phyloP scores from a whole-genome alignment of 805 yeast species.

The Wickerhamiella cacticola region DNA sequence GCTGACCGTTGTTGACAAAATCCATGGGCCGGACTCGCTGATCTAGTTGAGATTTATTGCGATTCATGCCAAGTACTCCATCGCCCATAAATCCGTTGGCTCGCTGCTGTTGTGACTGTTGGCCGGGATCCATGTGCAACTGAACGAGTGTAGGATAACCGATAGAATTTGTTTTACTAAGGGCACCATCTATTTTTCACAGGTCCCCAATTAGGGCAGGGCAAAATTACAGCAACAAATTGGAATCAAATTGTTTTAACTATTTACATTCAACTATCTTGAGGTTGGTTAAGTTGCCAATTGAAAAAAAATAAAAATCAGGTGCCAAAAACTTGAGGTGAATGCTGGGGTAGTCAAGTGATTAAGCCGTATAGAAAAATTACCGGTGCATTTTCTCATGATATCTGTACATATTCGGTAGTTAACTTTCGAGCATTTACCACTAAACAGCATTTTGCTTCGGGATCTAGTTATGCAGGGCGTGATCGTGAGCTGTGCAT shows the following conservation, averaged over 20 bases:
- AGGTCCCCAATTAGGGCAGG: background rate
- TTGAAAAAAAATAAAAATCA: background rate
- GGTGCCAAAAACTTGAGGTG: too few relatives aligned
- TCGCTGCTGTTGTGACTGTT: slow-evolving; percentile 4
- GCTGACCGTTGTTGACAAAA: slow-evolving; percentile 6
- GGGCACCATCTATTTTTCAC: background rate
- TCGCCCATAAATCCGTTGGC: slow-evolving; percentile 8
- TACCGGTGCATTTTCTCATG: too few relatives aligned
- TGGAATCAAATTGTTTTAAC: background rate
- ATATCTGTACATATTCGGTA: too few relatives aligned
- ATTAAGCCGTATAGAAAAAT: too few relatives aligned
- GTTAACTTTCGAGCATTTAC: too few relatives aligned
- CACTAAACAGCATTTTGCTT: too few relatives aligned
- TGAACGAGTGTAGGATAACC: background rate
- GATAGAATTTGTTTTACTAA: slow-evolving; percentile 8
- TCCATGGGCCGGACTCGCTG: slow-evolving; percentile 5
- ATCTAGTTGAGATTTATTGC: background rate
- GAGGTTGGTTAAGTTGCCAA: too few relatives aligned
- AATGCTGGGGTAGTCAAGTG: too few relatives aligned
- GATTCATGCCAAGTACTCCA: slow-evolving; percentile 1
- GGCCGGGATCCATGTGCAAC: slow-evolving; percentile 8
- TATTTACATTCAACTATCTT: background rate
- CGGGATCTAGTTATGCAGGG: too few relatives aligned
- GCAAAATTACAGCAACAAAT: background rate
- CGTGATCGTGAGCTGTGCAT: too few relatives aligned